Base-by-base conservation (phyloP, 345 rosid species). In the Brassica rapa region DNA sequence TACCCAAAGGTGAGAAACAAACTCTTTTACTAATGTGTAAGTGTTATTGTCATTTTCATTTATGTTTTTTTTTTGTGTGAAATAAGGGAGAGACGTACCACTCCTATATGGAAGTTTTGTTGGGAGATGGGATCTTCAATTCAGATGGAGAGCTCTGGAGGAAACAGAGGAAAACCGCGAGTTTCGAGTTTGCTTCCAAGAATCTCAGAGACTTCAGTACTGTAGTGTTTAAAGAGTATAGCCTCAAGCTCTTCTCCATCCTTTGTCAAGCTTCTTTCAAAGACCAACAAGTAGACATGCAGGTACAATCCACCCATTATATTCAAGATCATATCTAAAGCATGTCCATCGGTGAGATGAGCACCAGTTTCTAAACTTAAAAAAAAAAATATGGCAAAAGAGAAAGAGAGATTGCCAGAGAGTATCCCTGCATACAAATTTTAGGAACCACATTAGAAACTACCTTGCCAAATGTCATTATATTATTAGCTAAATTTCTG, bases 131-230 rank as follows among this genome's bases (percentile, higher is more conserved):
- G 32, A 92, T 94, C 33, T 94, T 94, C 73, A 92, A 94, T 76
- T 91, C 82, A 1, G 98, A 94, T 74, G 98, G 98, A 19, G 97
- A 92, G 71, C 83, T 86, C 0, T 94, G 97, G 98, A 94, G 91
- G 77, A 88, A 87, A 75, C 97, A 92, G 65, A 90, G 98, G 77
- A 92, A 94, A 85, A 89, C 97, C 0, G 97, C 98, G 10, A 94
- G 98, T 75, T 94, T 94, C 32, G 97, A 94, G 80, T 94, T 94
- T 66, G 97, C 98, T 62, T 94, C 98, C 61, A 94, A 91, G 91
- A 94, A 92, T 79, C 84, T 90, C 15, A 90, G 93, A 77, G 98
- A 92, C 73, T 92, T 89, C 70, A 94, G 98, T 84, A 88, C 95
- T 16, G 81, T 83, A 14, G 97, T 94, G 57, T 94, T 94, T 82